phyloP scores from a whole-genome alignment of 306 rosid genomes.

The Astragalus membranaceus region DNA sequence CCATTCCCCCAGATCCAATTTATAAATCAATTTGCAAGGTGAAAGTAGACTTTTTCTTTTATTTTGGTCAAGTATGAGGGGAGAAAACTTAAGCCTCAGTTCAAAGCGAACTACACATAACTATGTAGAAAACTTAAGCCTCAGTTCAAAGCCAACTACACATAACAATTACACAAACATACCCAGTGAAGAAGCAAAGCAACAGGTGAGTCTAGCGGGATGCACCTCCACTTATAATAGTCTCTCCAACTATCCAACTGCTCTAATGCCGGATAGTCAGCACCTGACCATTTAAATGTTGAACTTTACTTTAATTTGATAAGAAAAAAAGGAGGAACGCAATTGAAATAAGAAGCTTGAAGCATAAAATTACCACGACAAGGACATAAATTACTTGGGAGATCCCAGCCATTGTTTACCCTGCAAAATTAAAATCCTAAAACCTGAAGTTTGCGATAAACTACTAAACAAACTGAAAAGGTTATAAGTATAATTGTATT shows the following conservation, averaged over 20 bases:
- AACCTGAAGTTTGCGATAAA: constrained; percentile 5
- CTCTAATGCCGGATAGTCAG: constrained; percentile 34
- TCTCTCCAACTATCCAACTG: constrained; percentile 63
- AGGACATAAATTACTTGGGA: constrained; percentile 48
- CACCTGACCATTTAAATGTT: constrained; percentile 47
- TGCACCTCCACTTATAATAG: constrained; percentile 77
- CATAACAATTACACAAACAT: constrained; percentile 18
- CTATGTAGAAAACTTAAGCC: background rate
- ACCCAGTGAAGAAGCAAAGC: constrained; percentile 93
- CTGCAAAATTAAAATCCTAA: constrained; percentile 34
- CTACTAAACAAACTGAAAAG: background rate
- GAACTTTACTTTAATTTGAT: constrained; percentile 17
- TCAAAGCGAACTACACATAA: background rate
- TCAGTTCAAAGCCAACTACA: background rate
- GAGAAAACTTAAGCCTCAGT: background rate
- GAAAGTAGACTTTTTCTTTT: background rate
- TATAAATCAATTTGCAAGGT: background rate
- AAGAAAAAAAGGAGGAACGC: background rate
- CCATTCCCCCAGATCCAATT: background rate
- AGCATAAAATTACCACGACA: constrained; percentile 58
- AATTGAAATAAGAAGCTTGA: constrained; percentile 14
- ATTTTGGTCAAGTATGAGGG: constrained; percentile 6
- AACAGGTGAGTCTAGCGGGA: constrained; percentile 69
- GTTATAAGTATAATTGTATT: background rate
- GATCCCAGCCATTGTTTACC: constrained; percentile 56